Evolutionary conservation across 495 filamentous ascomycete genomes (phyloP), one percentile per base, ranked within the genome.

Genomic region (Venustampulla echinocandica): DNA sequence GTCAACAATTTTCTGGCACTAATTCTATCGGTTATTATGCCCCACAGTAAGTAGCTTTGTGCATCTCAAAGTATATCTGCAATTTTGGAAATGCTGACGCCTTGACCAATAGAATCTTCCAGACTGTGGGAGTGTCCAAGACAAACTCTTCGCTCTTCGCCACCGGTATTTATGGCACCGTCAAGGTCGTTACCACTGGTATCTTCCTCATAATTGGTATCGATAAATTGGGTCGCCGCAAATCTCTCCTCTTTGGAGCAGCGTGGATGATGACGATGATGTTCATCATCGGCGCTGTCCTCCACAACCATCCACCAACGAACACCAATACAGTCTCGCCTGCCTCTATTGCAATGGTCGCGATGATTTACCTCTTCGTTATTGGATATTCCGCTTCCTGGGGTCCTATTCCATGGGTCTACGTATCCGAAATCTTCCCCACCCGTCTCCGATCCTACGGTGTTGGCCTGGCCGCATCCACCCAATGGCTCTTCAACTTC

Each of bases 401-500:
- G 72, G 72, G 71, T 4, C 70, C 71, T 0, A 63, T 77, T 11
- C 70, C 41, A 54, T 74, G 61, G 67, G 62, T 64, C 59, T 75
- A 75, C 44, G 61, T 71, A 21, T 66, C 65, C 23, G 72, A 77
- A 50, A 75, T 76, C 42, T 74, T 76, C 55, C 69, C 72, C 1
- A 69, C 60, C 13, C 65, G 71, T n/a, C 67, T 69, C n/a, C 67
- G 69, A 4, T 66, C 72, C 42, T 59, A 66, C 17, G 70, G 68
- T 11, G 64, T 74, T 14, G 66, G 63, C 5, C 57, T 71, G 17
- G 68, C 64, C 0, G 68, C 69, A 0, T 66, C 74, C 0, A 72
- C 72, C 0, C 71, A 76, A 50, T 79, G 73, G 73, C 53, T 76
- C 10, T 75, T 77, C 60, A 75, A 76, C 47, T 79, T 77, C 43